Conservation (phyloP, 345 rosid genomes). For the Dipteronia sinensis region DNA sequence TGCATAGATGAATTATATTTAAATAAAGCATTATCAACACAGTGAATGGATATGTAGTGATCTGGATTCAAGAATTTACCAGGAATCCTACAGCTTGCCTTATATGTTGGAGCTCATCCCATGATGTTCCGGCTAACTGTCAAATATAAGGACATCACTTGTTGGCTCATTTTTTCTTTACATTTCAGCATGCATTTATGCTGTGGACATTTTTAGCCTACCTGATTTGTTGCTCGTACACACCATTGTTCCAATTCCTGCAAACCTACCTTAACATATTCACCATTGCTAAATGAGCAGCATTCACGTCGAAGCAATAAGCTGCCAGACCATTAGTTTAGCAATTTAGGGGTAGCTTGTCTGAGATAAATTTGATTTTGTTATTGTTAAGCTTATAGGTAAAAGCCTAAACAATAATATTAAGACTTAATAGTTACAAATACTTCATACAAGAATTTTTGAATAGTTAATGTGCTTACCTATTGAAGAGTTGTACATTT, state of each 20-base stretch:
- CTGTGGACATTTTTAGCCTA: conserved; percentile 19
- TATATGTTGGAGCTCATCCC: conserved; percentile 67
- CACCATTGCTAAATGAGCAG: conserved; percentile 75
- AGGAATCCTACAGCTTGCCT: conserved; percentile 69
- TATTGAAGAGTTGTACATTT: conserved; percentile 70
- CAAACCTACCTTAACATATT: conserved; percentile 64
- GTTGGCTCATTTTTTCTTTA: not conserved
- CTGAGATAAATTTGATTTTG: not conserved
- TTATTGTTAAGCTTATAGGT: not conserved
- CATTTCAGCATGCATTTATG: conserved; percentile 10
- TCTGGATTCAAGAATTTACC: conserved; percentile 42
- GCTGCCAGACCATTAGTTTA: conserved; percentile 38
- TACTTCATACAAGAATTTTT: not conserved
- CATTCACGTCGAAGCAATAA: conserved; percentile 71
- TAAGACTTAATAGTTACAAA: not conserved
- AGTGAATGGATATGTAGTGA: not conserved
- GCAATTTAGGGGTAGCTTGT: conserved; percentile 9
- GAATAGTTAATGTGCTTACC: conserved; percentile 34
- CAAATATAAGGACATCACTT: not conserved
- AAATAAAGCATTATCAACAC: conserved; percentile 6
- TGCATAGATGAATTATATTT: conserved; percentile 23
- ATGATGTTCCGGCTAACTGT: conserved; percentile 54
- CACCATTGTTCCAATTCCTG: conserved; percentile 71
- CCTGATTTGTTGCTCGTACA: conserved; percentile 53
- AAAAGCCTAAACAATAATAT: not conserved